These are phyloP conservation scores for Coemansia sp. DNA, from an alignment of 192 early-diverging fungal genomes.

Conservation along the genomic window DNA sequence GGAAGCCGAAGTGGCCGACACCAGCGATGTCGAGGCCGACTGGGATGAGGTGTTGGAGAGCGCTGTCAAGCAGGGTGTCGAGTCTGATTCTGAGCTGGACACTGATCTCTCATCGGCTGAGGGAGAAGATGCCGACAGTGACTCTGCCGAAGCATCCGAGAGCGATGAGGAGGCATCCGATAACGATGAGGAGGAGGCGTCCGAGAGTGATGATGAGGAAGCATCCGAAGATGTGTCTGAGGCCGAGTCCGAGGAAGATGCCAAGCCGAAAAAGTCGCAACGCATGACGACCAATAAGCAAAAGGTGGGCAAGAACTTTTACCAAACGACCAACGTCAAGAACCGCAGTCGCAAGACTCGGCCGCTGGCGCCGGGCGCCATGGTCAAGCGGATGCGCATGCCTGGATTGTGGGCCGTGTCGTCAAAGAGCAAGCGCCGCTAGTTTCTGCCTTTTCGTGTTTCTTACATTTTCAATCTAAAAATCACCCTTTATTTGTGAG, in stretches of 20 bases:
- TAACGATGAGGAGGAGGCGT: constrained; percentile 23
- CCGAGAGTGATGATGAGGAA: constrained; percentile 14
- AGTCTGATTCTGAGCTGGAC: constrained; percentile 51
- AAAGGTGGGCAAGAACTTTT: constrained; percentile 89
- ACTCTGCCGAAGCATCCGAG: constrained; percentile 11
- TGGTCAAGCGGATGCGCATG: constrained; percentile 53
- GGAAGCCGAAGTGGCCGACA: constrained; percentile 35
- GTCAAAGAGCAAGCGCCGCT: constrained; percentile 20
- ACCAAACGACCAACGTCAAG: constrained; percentile 93
- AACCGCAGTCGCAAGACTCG: constrained; percentile 83
- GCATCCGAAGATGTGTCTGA: constrained; percentile 12
- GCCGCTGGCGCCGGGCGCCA: constrained; percentile 63
- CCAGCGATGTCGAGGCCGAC: constrained; percentile 58
- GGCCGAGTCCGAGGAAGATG: constrained; percentile 28
- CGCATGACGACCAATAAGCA: constrained; percentile 92
- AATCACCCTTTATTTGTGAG: no score
- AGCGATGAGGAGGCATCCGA: constrained; percentile 31
- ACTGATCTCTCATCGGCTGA: constrained; percentile 45
- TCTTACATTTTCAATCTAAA: not conserved
- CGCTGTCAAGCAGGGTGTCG: constrained; percentile 65
- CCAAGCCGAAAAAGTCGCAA: constrained; percentile 60
- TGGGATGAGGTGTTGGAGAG: constrained; percentile 90
- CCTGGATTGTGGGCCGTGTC: constrained; percentile 50
- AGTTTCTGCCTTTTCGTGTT: not conserved
- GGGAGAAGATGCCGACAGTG: constrained; percentile 33